Evolutionary conservation across 441 rosid species (phyloP), one percentile per base, ranked within the genome.

Genomic region (Dalechampia spathulata): DNA sequence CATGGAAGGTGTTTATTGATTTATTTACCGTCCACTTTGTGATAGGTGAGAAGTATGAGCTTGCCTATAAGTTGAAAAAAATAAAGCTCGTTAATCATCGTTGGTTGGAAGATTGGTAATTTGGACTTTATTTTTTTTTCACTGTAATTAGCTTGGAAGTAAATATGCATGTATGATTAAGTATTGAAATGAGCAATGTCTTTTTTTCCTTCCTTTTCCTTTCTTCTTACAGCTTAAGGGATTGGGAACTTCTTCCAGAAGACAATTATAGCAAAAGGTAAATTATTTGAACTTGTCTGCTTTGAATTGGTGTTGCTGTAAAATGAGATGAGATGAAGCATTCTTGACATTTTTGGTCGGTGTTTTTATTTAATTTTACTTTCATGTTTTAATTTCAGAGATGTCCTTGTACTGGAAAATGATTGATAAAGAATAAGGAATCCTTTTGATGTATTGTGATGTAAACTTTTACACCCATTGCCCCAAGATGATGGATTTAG

Each of bases 21-120:
- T 19, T 8, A 21, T 22, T 21, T 44, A 11, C 30, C 46, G 55
- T 43, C 45, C 39, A 42, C 61, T 61, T 57, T 67, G 46, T 49
- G n/a, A 37, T 62, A 92, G 99, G 97, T 64, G 97, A 93, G 65
- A 93, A 93, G 80, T 93, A 85, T 56, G 93, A 87, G 70, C 83
- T 93, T 56, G 97, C 99, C 56, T 75, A 75, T 72, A 87, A 74
- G 72, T 66, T 82, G 50, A 78, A 75, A 74, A 82, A n/a, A 68
- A 87, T 90, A 69, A 93, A 85, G 72, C 79, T 90, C 59, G 83
- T 90, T 36, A 90, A 90, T 52, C 97, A 90, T 59, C 81, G 70
- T 2, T 93, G 99, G 99, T 77, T 93, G 78, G 97, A 83, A 62
- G 93, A 85, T 60, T 82, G 97, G 99, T 90, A 75, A 62, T 58